Base-by-base conservation (phyloP, 768 basidiomycete genomes). In the Mycena belliarum region DNA sequence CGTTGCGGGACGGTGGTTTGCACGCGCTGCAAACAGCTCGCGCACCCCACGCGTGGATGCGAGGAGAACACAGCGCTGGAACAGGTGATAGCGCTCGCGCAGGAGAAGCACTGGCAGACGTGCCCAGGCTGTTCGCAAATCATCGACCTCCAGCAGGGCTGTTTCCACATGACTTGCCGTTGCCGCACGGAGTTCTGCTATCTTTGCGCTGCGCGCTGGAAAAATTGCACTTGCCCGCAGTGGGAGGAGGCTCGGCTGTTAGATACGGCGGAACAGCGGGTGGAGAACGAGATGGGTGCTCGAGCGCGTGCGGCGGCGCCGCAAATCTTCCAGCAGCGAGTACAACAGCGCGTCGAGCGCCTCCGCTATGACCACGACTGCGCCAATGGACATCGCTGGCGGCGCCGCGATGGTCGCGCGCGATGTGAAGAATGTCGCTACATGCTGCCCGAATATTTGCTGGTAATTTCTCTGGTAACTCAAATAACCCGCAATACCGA, bases 141-240 rank as follows among this genome's bases (percentile, higher is more conserved):
- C 46, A 76, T 88, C 37, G 87, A 88, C 60, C 75, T 86, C 16
- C 65, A 71, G 18, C 63, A 74, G 6, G 86, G 87, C 0, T 88
- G 87, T 58, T 84, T 80, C 66, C 87, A 88, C 47, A 87, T 88
- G 72, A 85, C 79, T 15, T 88, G 86, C 59, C 75, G 77, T 21
- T 86, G 85, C 65, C 69, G 74, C 7, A 72, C 75, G 0, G 66
- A 88, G 61, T 88, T 88, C 68, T 88, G 87, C 63, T 88, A 89
- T 65, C 47, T 84, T 10, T 90, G 89, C 65, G 82, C 82, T 0
- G 77, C 67, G 26, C 72, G 58, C 11, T 90, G 88, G 88, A 88
- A 84, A 70, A 76, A 70, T 0, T 91, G 88, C 54, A 6, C 2
- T 0, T 90, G 88, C 58, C 73, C 73, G 0, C 84, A 85, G 43